Evolutionary conservation across 176 grass and related monocot species (phyloP).

Genomic region (Triticum monococcum): DNA sequence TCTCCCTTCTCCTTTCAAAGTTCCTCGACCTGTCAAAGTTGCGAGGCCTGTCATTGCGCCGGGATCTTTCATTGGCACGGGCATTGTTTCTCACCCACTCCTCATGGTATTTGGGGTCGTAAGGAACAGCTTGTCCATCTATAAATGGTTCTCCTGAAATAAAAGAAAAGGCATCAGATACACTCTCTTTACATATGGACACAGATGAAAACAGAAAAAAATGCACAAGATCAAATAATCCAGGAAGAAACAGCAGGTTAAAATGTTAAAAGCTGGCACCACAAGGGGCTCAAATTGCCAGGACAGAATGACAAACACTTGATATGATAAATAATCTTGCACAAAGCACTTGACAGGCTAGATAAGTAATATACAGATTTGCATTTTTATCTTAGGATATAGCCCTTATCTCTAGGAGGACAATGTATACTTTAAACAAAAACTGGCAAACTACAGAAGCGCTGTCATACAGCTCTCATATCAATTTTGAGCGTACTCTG

Average conservation of each 20-base stretch:
- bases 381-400: neutral
- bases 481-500: neutral
- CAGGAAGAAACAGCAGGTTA: neutral
- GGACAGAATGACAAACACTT: neutral
- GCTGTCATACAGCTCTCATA: neutral
- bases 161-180: conserved; percentile 5
- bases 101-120: conserved; percentile 85
- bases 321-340: neutral
- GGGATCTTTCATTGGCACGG: conserved; percentile 54
- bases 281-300: neutral
- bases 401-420: neutral
- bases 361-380: neutral
- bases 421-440: neutral
- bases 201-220: neutral
- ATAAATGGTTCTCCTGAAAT: conserved; percentile 90
- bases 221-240: neutral
- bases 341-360: neutral
- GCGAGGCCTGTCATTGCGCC: conserved; percentile 81
- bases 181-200: neutral
- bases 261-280: neutral
- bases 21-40: conserved; percentile 83
- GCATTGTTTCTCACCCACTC: conserved; percentile 80
- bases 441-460: neutral
- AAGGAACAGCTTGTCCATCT: conserved; percentile 80
- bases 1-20: conserved; percentile 82